Evolutionary conservation across 2,329 filamentous ascomycete genomes (phyloP).

Genomic region (Cladosporium sp.): DNA sequence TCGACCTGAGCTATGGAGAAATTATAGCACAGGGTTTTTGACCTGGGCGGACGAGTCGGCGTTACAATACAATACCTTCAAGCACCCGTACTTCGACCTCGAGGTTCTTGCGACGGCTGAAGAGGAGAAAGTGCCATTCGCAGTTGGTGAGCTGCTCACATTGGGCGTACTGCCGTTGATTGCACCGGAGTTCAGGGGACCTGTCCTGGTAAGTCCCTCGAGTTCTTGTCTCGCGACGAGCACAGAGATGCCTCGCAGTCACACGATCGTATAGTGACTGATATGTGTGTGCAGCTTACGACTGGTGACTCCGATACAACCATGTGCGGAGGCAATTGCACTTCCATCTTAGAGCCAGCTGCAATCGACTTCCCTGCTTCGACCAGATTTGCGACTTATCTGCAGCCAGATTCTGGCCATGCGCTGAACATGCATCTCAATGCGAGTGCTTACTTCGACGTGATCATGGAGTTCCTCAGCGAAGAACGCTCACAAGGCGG

Average conservation of each 20-base stretch:
- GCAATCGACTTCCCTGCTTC: slow-evolving; percentile 28
- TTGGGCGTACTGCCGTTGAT: slow-evolving; percentile 14
- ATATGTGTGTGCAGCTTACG: slow-evolving; percentile 24
- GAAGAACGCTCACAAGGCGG: too few relatives aligned
- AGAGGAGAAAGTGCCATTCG: slow-evolving; percentile 32
- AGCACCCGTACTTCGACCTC: slow-evolving; percentile 24
- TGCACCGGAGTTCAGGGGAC: slow-evolving; percentile 28
- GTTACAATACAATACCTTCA: slow-evolving; percentile 34
- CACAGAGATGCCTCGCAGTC: background rate
- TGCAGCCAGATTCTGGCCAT: slow-evolving; percentile 38
- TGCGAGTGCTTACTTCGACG: slow-evolving; percentile 17
- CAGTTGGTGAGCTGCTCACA: slow-evolving; percentile 28
- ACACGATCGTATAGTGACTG: background rate
- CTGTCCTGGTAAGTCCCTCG: slow-evolving; percentile 21
- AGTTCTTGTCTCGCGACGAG: too few relatives aligned
- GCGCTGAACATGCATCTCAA: slow-evolving; percentile 35
- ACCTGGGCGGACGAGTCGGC: slow-evolving; percentile 17
- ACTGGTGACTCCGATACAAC: slow-evolving; percentile 23
- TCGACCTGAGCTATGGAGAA: slow-evolving; percentile 14
- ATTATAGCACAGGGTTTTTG: slow-evolving; percentile 15
- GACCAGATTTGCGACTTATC: slow-evolving; percentile 24
- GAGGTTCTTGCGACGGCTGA: slow-evolving; percentile 30
- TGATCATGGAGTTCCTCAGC: background rate
- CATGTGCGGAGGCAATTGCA: slow-evolving; percentile 37
- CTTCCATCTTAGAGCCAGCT: slow-evolving; percentile 20